Base-by-base conservation (phyloP, 2,329 filamentous ascomycete genomes). In the Fusarium cicatricum region DNA sequence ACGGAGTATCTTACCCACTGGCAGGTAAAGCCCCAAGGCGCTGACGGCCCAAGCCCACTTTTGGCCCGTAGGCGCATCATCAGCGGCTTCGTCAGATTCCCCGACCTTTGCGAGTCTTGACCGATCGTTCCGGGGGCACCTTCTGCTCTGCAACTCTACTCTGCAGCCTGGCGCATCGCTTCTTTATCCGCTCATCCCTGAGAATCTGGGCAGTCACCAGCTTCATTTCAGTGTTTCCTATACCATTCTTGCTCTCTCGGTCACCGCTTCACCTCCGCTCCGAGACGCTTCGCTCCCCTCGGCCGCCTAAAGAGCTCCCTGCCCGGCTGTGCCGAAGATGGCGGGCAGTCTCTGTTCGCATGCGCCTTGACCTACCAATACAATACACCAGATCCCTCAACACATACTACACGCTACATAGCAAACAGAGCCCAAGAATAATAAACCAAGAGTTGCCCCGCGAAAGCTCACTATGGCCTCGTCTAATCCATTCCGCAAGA, bases 401-500 rank as follows among this genome's bases (percentile, higher is more conserved):
- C 31, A 17, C 52, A 44, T 52, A 51, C 29, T 19, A 63, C 53
- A 53, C 42, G 56, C 52, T 51, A 36, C 55, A 55, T 37, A 36
- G 31, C 49, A 54, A 53, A 36, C 41, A 39, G 29, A 62, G 31
- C 46, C 38, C 42, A 58, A 29, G 14, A 36, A 39, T 39, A 47
- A 55, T 26, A 62, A 31, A 46, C 31, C 32, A 23, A 21, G 44
- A 62, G 48, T 28, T 6, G n/a, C 38, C 16, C 49, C 38, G 46
- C 52, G 26, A 47, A 34, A 40, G 42, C 38, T 49, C 41, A 65
- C 19, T 37, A 71, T 70, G 67, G 63, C 68, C 31, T 81, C 70
- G 75, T 82, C 72, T 37, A 84, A 84, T 62, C 82, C 82, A 11
- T 84, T 84, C 67, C 81, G 82, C 60, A 80, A 77, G 63, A 81